These are phyloP conservation scores for Gregarina niphandrodes DNA, from an alignment of 169 alveolate genomes.

Conservation along the genomic window DNA sequence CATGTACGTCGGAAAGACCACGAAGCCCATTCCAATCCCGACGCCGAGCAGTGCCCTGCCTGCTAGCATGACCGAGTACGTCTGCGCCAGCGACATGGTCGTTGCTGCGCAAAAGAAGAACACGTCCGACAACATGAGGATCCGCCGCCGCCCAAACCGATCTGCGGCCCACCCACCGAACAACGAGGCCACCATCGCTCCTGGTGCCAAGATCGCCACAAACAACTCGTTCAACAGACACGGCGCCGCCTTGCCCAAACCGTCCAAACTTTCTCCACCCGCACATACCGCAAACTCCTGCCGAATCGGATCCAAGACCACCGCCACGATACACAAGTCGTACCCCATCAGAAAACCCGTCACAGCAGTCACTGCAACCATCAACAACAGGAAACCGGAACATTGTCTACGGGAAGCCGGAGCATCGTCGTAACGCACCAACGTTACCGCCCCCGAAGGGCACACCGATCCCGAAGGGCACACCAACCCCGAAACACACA, in stretches of 20 bases:
- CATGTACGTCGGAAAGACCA: conserved; percentile 7
- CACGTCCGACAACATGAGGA: conserved; percentile 5
- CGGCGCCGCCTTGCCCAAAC: neutral
- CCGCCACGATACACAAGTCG: conserved; percentile 11
- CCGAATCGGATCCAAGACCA: conserved; percentile 4
- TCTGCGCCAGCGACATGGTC: conserved; percentile 1
- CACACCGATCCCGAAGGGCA: too few species aligned
- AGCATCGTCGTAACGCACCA: too few species aligned
- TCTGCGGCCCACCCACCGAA: conserved; percentile 6
- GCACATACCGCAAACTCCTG: conserved; percentile 4
- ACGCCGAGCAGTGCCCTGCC: conserved; percentile 8
- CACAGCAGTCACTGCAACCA: too few species aligned
- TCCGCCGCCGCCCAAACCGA: conserved; percentile 3
- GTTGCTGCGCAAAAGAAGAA: conserved; percentile 1
- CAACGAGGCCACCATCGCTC: conserved; percentile 5
- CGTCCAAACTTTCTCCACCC: too few species aligned
- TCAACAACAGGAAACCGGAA: too few species aligned
- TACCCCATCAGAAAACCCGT: conserved; percentile 16
- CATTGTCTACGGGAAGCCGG: too few species aligned
- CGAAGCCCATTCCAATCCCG: conserved; percentile 13
- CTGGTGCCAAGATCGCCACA: conserved; percentile 11
- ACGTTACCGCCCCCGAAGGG: too few species aligned
- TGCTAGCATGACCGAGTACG: conserved; percentile 3
- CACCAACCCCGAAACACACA: too few species aligned
- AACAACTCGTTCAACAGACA: conserved; percentile 4